These are phyloP conservation scores for Zymoseptoria tritici DNA, from an alignment of 2,329 filamentous ascomycete genomes.

Conservation along the genomic window DNA sequence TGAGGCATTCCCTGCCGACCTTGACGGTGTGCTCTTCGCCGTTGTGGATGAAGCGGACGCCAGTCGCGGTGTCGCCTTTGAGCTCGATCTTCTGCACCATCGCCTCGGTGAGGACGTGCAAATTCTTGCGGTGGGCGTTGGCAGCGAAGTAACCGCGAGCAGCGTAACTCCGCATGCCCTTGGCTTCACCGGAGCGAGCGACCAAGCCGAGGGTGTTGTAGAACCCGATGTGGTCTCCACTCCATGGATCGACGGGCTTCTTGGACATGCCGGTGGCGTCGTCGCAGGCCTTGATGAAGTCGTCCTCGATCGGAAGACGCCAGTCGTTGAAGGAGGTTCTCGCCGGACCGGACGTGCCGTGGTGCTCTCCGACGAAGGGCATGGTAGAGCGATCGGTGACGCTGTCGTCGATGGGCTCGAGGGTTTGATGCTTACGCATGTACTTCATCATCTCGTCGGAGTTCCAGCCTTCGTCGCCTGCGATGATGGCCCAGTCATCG, in stretches of 20 bases:
- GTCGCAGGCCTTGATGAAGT: slow-evolving; percentile 30
- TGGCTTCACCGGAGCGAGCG: slow-evolving; percentile 23
- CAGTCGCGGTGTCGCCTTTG: slow-evolving; percentile 32
- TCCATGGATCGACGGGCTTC: slow-evolving; percentile 32
- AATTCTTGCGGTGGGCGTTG: slow-evolving; percentile 26
- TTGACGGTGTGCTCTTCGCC: slow-evolving; percentile 31
- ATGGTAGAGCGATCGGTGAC: slow-evolving; percentile 24
- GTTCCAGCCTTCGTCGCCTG: slow-evolving; percentile 39
- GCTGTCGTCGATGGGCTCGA: slow-evolving; percentile 27
- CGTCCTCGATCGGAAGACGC: slow-evolving; percentile 29
- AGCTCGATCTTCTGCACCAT: slow-evolving; percentile 42
- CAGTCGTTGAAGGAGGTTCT: slow-evolving; percentile 31
- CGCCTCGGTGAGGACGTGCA: slow-evolving; percentile 34
- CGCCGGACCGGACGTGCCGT: slow-evolving; percentile 30
- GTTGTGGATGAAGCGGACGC: slow-evolving; percentile 38
- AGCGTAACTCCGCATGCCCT: slow-evolving; percentile 30
- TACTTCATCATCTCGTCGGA: slow-evolving; percentile 43
- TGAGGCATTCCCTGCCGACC: slow-evolving; percentile 45
- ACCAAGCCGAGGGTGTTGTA: slow-evolving; percentile 10
- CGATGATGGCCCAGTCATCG: slow-evolving; percentile 39
- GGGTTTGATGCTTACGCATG: slow-evolving; percentile 33
- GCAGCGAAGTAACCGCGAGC: slow-evolving; percentile 28
- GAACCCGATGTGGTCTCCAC: slow-evolving; percentile 29
- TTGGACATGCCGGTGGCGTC: slow-evolving; percentile 29
- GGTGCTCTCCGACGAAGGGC: slow-evolving; percentile 29